Evolutionary conservation across 1,139 yeast species (phyloP).

Genomic region (Zygosaccharomyces sapae): DNA sequence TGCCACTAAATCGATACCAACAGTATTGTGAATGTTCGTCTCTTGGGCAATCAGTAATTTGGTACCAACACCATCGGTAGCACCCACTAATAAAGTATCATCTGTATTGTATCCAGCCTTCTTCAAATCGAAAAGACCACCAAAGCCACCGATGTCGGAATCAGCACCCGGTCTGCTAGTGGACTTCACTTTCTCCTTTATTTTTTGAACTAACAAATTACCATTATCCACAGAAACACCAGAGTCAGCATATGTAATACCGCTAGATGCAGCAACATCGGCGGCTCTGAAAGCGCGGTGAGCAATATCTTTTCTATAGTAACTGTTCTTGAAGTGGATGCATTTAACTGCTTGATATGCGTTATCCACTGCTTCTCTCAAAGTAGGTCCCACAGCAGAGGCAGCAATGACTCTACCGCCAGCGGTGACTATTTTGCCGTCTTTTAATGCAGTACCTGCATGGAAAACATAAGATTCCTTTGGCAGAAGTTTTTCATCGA

Average conservation of each 20-base stretch:
- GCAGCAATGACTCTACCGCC: slow-evolving; percentile 98
- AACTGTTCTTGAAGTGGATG: slow-evolving; percentile 68
- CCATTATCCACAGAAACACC: slow-evolving; percentile 98
- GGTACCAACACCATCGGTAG: slow-evolving; percentile 99
- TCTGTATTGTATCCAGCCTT: slow-evolving; percentile 75
- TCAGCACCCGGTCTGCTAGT: slow-evolving; percentile 96
- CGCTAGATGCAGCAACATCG: slow-evolving; percentile 28
- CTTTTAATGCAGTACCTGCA: slow-evolving; percentile 72
- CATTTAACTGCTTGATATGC: slow-evolving; percentile 84
- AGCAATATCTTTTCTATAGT: slow-evolving; percentile 90
- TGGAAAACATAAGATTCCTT: slow-evolving; percentile 74
- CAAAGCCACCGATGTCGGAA: slow-evolving; percentile 98
- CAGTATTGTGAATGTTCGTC: slow-evolving; percentile 85
- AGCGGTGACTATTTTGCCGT: slow-evolving; percentile 66
- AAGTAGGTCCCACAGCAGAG: slow-evolving; percentile 73
- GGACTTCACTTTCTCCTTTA: slow-evolving; percentile 87
- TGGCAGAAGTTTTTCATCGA: slow-evolving; percentile 47
- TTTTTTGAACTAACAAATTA: slow-evolving; percentile 80
- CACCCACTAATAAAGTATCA: slow-evolving; percentile 85
- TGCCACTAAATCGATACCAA: slow-evolving; percentile 96
- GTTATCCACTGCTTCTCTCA: slow-evolving; percentile 74
- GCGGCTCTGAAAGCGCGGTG: slow-evolving; percentile 84
- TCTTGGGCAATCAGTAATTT: slow-evolving; percentile 92
- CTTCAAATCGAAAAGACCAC: slow-evolving; percentile 88
- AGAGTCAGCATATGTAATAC: slow-evolving; percentile 80